Base-by-base conservation (phyloP, 192 early-diverging fungal species). In the Entophlyctis luteolus region DNA sequence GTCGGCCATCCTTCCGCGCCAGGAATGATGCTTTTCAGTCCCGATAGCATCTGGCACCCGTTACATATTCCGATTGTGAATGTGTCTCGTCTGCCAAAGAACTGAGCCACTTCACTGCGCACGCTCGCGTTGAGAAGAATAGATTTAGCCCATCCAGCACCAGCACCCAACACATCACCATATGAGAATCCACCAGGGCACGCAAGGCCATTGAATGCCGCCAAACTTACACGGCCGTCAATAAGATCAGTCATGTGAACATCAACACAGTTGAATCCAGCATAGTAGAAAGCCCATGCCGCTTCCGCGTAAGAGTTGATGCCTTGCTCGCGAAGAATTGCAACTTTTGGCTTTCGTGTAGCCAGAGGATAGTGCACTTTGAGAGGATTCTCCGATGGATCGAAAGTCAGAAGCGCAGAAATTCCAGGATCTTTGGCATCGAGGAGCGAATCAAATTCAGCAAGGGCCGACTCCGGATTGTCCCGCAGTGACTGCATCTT, bases 91-190 rank as follows among this genome's bases (percentile, higher is more conserved):
- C 96, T 87, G 25, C 72, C 65, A 72, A 99, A 96, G 77, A 96
- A 99, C 20, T 60, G 75, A 1, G 72, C 60, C 54, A 99, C 90
- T 80, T 94, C 88, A 23, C 72, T 47, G 33, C 91, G 84, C 3
- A 88, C 89, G 39, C 54, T 69, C 6, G 80, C 46, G 67, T 95
- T 86, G 47, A 93, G 77, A 45, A 98, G 74, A 48, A 95, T 90
- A 23, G 87, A 87, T 62, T 93, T 92, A 48, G 98, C 95, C 98
- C 98, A 99, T 31, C 98, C 98, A 12, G 89, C 81, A 48, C 96
- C 98, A n/a, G 98, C 98, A 4, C 98, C 98, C 20, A 99, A 76
- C 1, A 99, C 98, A 77, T 99, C 98, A 65, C 98, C 98, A 72
- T 99, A 99, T 0, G 90, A 91, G 84, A 99, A 99, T 5, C 98